Base-by-base conservation (phyloP, 2,329 filamentous ascomycete species). In the Exophiala aquamarina region DNA sequence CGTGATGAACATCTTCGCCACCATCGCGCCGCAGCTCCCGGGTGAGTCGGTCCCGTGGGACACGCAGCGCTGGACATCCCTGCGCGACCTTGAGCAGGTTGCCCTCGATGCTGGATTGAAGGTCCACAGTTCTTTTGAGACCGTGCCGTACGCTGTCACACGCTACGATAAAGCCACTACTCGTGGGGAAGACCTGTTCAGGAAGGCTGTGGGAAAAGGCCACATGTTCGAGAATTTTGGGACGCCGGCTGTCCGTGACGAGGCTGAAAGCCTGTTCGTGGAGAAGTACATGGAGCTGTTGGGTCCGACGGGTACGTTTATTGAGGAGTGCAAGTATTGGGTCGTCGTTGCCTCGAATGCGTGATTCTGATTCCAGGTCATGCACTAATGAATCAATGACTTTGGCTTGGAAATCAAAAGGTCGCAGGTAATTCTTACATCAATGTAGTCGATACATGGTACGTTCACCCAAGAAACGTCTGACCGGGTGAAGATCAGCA, bases 211-310 rank as follows among this genome's bases (percentile, higher is more conserved):
- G 10, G 23, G 20, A 7, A 52, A 52, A 26, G 26, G 37, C 13
- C n/a, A n/a, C n/a, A 49, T 53, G 50, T 53, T 39, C 38, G 35
- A 36, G 26, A 28, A 41, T 17, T 53, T 53, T 43, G 50, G 39
- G 3, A 33, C 26, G 8, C 20, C 28, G 11, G 33, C 41, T 2
- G 37, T 49, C 8, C 32, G 46, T 9, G 41, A 46, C 17, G 32
- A 36, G 23, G 46, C 50, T 4, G 47, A 32, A 20, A 18, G 20
- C 1, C 21, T 53, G 41, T 53, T 53, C 31, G 26, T 49, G 8
- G 29, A 41, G 20, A 37, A 34, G 15, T 33, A 49, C 11, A 15
- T 19, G 21, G 41, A 44, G 8, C 14, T 47, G 8, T 44, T 44
- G 13, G 39, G 28, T 33, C 7, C 29, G n/a, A 21, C 11, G 26